Evolutionary conservation across 208 protist species (phyloP).

Genomic region (Naegleria lovaniensis): DNA sequence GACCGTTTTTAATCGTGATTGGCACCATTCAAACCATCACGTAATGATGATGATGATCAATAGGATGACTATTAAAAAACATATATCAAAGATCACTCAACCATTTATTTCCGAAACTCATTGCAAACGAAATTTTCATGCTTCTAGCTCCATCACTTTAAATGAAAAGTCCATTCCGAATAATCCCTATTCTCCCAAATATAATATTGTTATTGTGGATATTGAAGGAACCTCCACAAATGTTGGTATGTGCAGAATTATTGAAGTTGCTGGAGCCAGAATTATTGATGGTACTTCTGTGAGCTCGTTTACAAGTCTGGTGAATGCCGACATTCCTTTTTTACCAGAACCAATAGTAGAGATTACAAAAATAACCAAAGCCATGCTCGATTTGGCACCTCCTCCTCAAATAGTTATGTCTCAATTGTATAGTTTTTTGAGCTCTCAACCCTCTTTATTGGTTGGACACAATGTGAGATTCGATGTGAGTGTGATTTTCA

Average conservation of each 20-base stretch:
- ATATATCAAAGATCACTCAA: too few species aligned
- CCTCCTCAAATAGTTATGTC: neutral
- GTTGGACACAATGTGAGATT: neutral
- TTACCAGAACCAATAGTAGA: neutral
- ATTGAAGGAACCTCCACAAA: neutral
- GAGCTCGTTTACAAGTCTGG: neutral
- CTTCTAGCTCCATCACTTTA: too few species aligned
- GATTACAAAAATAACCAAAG: neutral
- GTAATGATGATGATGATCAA: too few species aligned
- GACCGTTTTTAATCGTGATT: too few species aligned
- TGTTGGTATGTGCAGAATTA: neutral
- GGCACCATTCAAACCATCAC: too few species aligned
- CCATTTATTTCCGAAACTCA: too few species aligned
- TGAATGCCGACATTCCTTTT: neutral
- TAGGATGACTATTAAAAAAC: too few species aligned
- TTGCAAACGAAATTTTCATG: too few species aligned
- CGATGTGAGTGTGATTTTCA: neutral
- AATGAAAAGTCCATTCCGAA: too few species aligned
- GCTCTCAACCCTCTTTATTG: neutral
- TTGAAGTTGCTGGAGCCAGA: neutral
- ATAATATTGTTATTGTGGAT: neutral
- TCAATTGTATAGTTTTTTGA: slow-evolving; percentile 4
- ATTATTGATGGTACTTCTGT: neutral
- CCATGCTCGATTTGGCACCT: neutral
- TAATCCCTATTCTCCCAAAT: neutral